Base-by-base conservation (phyloP, 75 land plant species). In the Chamaecyparis obtusa region DNA sequence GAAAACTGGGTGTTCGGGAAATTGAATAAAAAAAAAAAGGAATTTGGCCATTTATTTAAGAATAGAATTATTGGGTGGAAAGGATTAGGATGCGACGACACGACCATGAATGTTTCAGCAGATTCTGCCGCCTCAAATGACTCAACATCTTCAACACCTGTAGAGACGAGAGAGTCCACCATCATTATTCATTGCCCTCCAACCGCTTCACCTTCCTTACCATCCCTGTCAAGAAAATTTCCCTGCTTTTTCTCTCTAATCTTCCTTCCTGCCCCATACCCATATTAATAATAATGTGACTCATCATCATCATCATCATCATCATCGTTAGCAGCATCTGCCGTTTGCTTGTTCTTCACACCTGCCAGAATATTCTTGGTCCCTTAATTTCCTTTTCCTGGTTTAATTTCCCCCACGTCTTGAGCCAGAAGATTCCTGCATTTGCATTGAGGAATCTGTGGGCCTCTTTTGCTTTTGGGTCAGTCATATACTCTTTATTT, bases 51-150 rank as follows among this genome's bases (percentile, higher is more conserved):
- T 71, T 24, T 71, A 71, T 71, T 24, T 71, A 71, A 71, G 13
- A 71, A n/a, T 71, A 27, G 33, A 80, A 44, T 80, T 21, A 80
- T 41, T 80, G 83, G 83, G 43, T 80, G 83, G 33, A 71, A 24
- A 9, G 33, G 83, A 81, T 81, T 3, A 81, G 83, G 83, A 81
- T 81, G 83, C 83, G 83, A 81, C 83, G 83, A 81, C 83, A 81
- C 83, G 83, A 81, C 51, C 46, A 44, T 81, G 83, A 81, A 81
- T 81, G 14, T 33, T 81, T 14, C 83, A 27, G 11, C 49, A 81
- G 83, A 81, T 46, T 81, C 83, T 81, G 83, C 48, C 83, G 46
- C 83, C 83, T 81, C 51, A 46, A 46, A 46, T 81, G 49, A 46
- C 83, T 27, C 83, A 21, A 24, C 48, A 41, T 80, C 83, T 80